phyloP scores from a whole-genome alignment of 371 early-diverging fungal species.

The Mortierella sp. region DNA sequence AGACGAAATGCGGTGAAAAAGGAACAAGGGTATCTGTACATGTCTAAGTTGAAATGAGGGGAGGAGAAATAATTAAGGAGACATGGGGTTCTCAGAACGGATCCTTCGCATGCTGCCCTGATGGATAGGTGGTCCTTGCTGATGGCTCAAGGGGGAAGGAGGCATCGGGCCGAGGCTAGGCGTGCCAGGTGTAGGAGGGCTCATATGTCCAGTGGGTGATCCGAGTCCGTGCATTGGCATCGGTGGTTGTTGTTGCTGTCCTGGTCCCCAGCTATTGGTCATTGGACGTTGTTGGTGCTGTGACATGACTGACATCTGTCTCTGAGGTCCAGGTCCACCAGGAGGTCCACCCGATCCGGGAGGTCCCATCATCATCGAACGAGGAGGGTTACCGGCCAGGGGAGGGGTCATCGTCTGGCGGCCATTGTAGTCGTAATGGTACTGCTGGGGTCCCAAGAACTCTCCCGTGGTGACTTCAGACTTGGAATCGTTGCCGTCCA shows the following conservation, averaged over 20 bases:
- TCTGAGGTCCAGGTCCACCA: background rate
- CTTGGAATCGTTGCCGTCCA: constrained; percentile 35
- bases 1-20: background rate
- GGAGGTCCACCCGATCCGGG: background rate
- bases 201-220: background rate
- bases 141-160: background rate
- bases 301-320: constrained; percentile 1
- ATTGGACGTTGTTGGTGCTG: background rate
- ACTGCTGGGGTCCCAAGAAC: constrained; percentile 48
- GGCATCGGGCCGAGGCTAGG: background rate
- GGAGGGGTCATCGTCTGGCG: constrained; percentile 54
- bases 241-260: background rate
- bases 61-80: background rate
- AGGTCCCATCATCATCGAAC: constrained; percentile 32
- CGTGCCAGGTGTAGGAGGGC: background rate
- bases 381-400: constrained; percentile 36
- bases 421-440: constrained; percentile 57
- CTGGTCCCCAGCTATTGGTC: constrained; percentile 4
- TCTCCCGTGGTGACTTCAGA: constrained; percentile 28
- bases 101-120: constrained; percentile 6
- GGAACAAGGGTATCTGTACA: background rate
- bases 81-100: constrained; percentile 9
- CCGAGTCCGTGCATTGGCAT: constrained; percentile 4
- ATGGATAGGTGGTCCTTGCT: background rate
- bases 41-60: background rate